phyloP scores from a whole-genome alignment of 345 rosid species.

The Raphanus raphanistrum region DNA sequence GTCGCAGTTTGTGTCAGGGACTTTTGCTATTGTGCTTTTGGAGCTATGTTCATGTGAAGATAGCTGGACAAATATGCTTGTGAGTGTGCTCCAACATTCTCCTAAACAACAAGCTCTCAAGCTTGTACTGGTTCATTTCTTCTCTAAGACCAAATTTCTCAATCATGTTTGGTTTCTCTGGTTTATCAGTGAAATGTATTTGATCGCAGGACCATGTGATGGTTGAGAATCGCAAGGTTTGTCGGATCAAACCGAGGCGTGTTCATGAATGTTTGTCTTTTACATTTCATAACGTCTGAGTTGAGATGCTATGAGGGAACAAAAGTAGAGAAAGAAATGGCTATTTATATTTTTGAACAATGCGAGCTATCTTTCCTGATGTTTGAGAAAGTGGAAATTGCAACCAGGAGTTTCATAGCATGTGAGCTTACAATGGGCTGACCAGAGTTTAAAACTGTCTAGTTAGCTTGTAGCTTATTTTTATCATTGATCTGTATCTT shows the following conservation, averaged over 20 bases:
- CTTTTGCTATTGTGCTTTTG: conserved; percentile 6
- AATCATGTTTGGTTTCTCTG: too few relatives aligned
- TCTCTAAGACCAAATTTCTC: too few relatives aligned
- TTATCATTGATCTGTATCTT: neutral
- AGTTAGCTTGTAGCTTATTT: neutral
- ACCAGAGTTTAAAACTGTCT: neutral
- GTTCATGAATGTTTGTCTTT: neutral
- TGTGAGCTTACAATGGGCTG: neutral
- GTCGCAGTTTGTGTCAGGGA: neutral
- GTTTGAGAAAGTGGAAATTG: neutral
- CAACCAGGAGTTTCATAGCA: conserved; percentile 11
- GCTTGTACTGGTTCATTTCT: neutral
- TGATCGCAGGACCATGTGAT: neutral
- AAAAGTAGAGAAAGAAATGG: conserved; percentile 13
- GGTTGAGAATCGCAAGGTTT: neutral
- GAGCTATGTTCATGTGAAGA: too few relatives aligned
- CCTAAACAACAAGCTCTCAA: conserved; percentile 12
- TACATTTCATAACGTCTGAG: neutral
- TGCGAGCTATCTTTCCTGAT: neutral
- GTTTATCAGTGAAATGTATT: too few relatives aligned
- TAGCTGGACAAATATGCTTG: neutral
- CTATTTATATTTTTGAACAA: neutral
- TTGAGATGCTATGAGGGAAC: neutral
- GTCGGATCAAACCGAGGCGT: conserved; percentile 12
- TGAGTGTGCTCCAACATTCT: conserved; percentile 7